Percentiles rank a stretch among this genome's conserved stretches.
Evolutionary conservation across 1,284 basidiomycete genomes (phyloP).

Genomic region (Prillingera fragicola): DNA sequence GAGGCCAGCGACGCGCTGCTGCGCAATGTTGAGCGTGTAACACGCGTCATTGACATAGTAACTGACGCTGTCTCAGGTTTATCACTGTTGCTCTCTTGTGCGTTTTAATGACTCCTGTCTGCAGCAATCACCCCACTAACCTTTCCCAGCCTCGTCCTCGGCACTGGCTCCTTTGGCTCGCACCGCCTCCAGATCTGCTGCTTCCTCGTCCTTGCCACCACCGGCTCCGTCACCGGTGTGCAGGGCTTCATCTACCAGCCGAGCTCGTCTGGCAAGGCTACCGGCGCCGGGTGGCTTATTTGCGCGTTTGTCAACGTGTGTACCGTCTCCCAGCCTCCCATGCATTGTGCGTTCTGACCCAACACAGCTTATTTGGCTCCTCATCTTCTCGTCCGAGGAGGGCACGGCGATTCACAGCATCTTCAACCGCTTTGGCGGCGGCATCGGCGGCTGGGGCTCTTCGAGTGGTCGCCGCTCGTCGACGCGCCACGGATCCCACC

Average conservation of each 20-base stretch:
- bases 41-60: too few relatives aligned
- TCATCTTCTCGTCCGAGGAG: constrained; percentile 94
- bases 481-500: constrained; percentile 10
- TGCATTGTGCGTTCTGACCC: constrained; percentile 3
- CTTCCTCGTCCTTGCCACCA: constrained; percentile 87
- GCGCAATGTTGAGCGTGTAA: background rate
- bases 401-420: constrained; percentile 75
- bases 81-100: constrained; percentile 45
- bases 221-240: constrained; percentile 50
- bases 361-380: constrained; percentile 78
- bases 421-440: constrained; percentile 76
- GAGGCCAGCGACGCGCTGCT: background rate
- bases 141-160: constrained; percentile 31
- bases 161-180: constrained; percentile 34
- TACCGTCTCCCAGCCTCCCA: constrained; percentile 2
- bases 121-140: background rate
- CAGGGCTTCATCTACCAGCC: constrained; percentile 35
- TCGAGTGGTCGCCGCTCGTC: constrained; percentile 10
- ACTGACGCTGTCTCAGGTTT: constrained; percentile 13
- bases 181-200: constrained; percentile 65
- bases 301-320: constrained; percentile 67
- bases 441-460: constrained; percentile 31
- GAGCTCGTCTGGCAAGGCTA: constrained; percentile 70
- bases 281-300: constrained; percentile 90
- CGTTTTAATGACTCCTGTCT: constrained; percentile 6